Conservation (phyloP, 2,329 filamentous ascomycete species). For the Nakataea oryzae region DNA sequence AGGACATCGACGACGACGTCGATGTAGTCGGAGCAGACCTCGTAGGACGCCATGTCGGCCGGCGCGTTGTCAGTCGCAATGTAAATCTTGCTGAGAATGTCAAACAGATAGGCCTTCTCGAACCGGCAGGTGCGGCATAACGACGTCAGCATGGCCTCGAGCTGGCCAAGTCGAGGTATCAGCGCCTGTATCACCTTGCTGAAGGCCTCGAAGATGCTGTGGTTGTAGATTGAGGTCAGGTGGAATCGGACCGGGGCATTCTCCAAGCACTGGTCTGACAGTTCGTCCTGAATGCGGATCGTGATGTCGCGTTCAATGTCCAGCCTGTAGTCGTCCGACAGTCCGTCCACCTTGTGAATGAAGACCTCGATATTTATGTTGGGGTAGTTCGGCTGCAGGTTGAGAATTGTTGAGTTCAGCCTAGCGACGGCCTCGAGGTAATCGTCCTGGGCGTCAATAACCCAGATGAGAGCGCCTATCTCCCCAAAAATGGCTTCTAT, state of each 20-base stretch:
- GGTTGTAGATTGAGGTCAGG: slow-evolving; percentile 95
- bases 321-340: slow-evolving; percentile 91
- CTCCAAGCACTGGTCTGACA: slow-evolving; percentile 86
- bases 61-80: slow-evolving; percentile 92
- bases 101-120: slow-evolving; percentile 96
- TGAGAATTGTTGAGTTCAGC: slow-evolving; percentile 80
- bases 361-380: slow-evolving; percentile 97
- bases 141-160: slow-evolving; percentile 90
- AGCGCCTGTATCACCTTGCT: slow-evolving; percentile 98
- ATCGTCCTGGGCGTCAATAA: slow-evolving; percentile 96
- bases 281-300: slow-evolving; percentile 90
- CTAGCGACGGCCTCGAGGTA: slow-evolving; percentile 85
- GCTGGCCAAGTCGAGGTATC: slow-evolving; percentile 82
- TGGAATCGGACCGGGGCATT: slow-evolving; percentile 93
- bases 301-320: slow-evolving; percentile 96
- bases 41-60: slow-evolving; percentile 90
- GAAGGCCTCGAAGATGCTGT: slow-evolving; percentile 94
- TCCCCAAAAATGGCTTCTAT: slow-evolving; percentile 90
- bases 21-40: slow-evolving; percentile 97
- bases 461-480: slow-evolving; percentile 92
- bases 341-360: slow-evolving; percentile 97
- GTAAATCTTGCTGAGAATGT: slow-evolving; percentile 96
- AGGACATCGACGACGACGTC: slow-evolving; percentile 97
- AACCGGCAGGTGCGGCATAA: slow-evolving; percentile 89
- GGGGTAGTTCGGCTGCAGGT: slow-evolving; percentile 79